Percentiles rank a stretch among this genome's conserved stretches.
Evolutionary conservation across 306 rosid genomes (phyloP).

Genomic region (Hippophae tibetana): DNA sequence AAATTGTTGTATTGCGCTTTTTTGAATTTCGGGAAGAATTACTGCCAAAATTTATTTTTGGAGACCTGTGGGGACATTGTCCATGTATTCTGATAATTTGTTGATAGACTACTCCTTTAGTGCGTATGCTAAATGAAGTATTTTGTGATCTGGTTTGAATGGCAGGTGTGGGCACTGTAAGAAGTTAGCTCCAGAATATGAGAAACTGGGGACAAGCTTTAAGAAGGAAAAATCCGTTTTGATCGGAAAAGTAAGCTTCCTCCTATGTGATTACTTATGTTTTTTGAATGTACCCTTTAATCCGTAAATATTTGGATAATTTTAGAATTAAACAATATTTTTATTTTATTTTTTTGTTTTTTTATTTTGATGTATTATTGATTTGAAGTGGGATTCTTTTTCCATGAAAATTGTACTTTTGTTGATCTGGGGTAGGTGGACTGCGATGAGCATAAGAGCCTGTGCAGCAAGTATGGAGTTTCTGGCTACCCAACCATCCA

Average conservation of each 20-base stretch:
- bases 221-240: slow-evolving; percentile 49
- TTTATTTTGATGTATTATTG: neutral
- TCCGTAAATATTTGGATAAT: too few species aligned
- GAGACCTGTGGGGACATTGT: too few species aligned
- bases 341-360: neutral
- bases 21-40: too few species aligned
- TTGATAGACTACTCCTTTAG: too few species aligned
- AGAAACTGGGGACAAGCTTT: slow-evolving; percentile 60
- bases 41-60: too few species aligned
- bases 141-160: neutral
- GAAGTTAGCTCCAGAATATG: slow-evolving; percentile 82
- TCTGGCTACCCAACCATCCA: slow-evolving; percentile 77
- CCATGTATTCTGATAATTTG: too few species aligned
- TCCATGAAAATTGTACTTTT: neutral
- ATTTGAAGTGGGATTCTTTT: neutral
- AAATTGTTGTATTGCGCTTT: too few species aligned
- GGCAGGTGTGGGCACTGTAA: slow-evolving; percentile 95
- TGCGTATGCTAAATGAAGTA: neutral
- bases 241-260: slow-evolving; percentile 58
- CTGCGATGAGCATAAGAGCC: slow-evolving; percentile 70
- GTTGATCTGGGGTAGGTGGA: slow-evolving; percentile 37
- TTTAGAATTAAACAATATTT: neutral
- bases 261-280: neutral
- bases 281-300: neutral
- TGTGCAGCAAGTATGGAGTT: slow-evolving; percentile 67